These are phyloP conservation scores for Plasmodium malariae DNA, from an alignment of 169 alveolate species.

Conservation along the genomic window DNA sequence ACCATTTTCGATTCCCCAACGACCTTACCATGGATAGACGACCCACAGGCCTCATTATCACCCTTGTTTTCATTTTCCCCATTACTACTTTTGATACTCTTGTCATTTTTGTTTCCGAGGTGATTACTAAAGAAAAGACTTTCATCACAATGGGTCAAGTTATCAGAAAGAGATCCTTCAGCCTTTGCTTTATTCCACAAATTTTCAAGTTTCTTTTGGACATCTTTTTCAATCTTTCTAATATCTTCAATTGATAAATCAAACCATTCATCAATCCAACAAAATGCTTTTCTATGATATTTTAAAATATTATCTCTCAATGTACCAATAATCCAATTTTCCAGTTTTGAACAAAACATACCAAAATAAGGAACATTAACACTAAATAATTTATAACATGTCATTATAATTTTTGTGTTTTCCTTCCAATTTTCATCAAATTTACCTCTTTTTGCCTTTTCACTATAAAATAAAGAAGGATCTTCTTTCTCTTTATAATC, in stretches of 20 bases:
- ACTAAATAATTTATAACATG: constrained; percentile 82
- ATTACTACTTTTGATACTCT: background rate
- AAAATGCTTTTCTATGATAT: constrained; percentile 82
- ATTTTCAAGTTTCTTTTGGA: constrained; percentile 77
- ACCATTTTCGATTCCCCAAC: no score
- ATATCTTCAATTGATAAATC: constrained; percentile 80
- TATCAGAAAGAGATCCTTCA: background rate
- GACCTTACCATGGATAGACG: no score
- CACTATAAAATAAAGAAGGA: constrained; percentile 61
- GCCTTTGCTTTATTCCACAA: constrained; percentile 58
- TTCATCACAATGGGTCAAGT: background rate
- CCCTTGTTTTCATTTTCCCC: background rate
- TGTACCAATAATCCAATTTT: constrained; percentile 79
- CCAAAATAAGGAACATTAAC: constrained; percentile 88
- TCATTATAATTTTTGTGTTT: constrained; percentile 63
- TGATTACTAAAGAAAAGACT: no score
- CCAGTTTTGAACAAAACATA: constrained; percentile 82
- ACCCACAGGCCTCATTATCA: no score
- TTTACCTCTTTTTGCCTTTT: constrained; percentile 76
- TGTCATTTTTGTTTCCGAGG: no score
- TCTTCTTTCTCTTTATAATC: constrained; percentile 65
- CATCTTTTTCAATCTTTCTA: constrained; percentile 79
- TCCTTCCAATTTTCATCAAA: constrained; percentile 71
- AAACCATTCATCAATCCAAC: constrained; percentile 85
- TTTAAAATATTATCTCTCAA: constrained; percentile 80